Evolutionary conservation across 805 yeast genomes (phyloP).

Genomic region (Spencermartinsiella europaea): DNA sequence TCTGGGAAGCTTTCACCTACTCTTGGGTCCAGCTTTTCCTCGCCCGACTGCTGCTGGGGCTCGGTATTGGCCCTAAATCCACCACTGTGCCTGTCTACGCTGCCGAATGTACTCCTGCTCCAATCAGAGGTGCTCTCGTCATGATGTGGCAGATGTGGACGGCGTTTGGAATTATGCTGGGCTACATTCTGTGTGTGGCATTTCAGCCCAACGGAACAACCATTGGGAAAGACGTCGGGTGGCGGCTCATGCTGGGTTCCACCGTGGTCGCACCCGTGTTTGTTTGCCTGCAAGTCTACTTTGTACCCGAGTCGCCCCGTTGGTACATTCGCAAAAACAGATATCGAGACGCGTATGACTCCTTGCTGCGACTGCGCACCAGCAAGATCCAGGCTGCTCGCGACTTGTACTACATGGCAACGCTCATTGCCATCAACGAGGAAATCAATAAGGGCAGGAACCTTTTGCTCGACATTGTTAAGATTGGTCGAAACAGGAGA

Average conservation of each 20-base stretch:
- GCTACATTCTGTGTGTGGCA: conserved; percentile 55
- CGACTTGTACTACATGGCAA: conserved; percentile 55
- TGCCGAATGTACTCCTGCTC: conserved; percentile 57
- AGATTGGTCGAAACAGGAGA: conserved; percentile 75
- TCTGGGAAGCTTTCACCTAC: conserved; percentile 60
- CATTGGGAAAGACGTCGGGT: conserved; percentile 36
- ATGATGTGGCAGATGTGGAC: conserved; percentile 74
- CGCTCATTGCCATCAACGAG: conserved; percentile 41
- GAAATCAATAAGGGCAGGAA: conserved; percentile 33
- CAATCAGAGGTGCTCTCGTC: conserved; percentile 57
- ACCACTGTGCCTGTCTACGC: conserved; percentile 65
- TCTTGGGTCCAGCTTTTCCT: conserved; percentile 57
- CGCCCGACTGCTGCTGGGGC: conserved; percentile 54
- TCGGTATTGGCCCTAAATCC: conserved; percentile 63
- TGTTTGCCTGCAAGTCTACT: conserved; percentile 46
- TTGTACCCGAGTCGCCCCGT: conserved; percentile 67
- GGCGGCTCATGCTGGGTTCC: conserved; percentile 66
- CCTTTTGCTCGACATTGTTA: conserved; percentile 41
- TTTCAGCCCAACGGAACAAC: conserved; percentile 41
- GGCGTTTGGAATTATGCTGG: conserved; percentile 69
- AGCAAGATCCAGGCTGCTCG: conserved; percentile 55
- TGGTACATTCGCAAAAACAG: conserved; percentile 56
- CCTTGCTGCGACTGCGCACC: conserved; percentile 44
- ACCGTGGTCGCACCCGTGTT: conserved; percentile 56
- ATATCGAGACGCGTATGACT: conserved; percentile 44